Conservation (phyloP, 1,284 basidiomycete genomes). For the Xerocomus minutiporus region DNA sequence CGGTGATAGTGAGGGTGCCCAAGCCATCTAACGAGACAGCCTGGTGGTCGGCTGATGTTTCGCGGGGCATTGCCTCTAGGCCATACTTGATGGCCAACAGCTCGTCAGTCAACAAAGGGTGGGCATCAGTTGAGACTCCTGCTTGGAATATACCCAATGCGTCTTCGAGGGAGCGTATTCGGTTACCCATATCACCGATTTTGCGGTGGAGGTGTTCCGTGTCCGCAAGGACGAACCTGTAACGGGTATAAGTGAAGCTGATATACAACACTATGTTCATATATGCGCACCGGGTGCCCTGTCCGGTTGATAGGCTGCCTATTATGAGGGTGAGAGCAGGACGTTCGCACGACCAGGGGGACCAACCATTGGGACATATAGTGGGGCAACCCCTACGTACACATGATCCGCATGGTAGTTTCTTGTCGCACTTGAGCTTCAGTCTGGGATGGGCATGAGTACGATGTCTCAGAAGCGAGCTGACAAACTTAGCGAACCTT, state of each 20-base stretch:
- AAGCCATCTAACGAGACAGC: slow-evolving; percentile 40
- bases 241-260: neutral
- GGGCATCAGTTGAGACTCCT: slow-evolving; percentile 53
- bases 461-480: neutral
- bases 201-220: slow-evolving; percentile 66
- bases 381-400: slow-evolving; percentile 42
- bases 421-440: slow-evolving; percentile 69
- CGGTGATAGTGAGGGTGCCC: slow-evolving; percentile 60
- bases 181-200: slow-evolving; percentile 67
- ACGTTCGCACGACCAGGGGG: neutral
- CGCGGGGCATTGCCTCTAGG: slow-evolving; percentile 35
- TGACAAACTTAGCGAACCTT: slow-evolving; percentile 25
- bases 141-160: slow-evolving; percentile 62
- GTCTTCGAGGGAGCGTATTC: slow-evolving; percentile 68
- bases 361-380: slow-evolving; percentile 48
- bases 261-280: neutral
- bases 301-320: slow-evolving; percentile 54
- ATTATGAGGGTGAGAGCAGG: slow-evolving; percentile 3
- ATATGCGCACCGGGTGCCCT: slow-evolving; percentile 45
- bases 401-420: slow-evolving; percentile 51
- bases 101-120: slow-evolving; percentile 62
- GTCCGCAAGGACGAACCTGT: slow-evolving; percentile 63
- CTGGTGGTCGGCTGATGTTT: slow-evolving; percentile 27
- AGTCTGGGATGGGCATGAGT: slow-evolving; percentile 37
- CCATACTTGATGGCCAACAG: slow-evolving; percentile 58